A percentile compares a stretch with the other conserved stretches of the same genome.
These are phyloP conservation scores for Phytophthora sojae DNA, from an alignment of 352 stramenopile genomes.

Conservation along the genomic window DNA sequence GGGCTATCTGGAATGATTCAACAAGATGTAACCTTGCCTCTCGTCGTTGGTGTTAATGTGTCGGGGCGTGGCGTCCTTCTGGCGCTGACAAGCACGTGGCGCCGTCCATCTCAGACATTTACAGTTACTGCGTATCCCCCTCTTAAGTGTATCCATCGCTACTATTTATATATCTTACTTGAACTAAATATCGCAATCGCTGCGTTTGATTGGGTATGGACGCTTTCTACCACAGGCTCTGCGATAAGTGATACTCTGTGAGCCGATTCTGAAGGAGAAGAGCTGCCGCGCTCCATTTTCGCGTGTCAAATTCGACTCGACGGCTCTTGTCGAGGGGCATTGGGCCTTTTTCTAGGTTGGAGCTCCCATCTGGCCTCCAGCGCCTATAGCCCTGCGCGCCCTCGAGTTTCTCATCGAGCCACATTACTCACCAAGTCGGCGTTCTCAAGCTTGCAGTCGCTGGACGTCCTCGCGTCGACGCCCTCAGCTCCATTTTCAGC, in stretches of 20 bases:
- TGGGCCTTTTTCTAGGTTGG: no score
- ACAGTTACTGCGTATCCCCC: not conserved
- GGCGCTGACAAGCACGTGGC: not conserved
- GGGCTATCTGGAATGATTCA: slow-evolving; percentile 4
- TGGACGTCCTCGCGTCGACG: not conserved
- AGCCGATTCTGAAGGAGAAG: not conserved
- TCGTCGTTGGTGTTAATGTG: not conserved
- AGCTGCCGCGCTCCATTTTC: not conserved
- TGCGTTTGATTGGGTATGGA: not conserved
- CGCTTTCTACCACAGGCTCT: not conserved
- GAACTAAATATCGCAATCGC: no score
- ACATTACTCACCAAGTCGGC: not conserved
- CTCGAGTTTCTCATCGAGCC: not conserved
- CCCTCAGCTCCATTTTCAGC: slow-evolving; percentile 18
- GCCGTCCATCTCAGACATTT: not conserved
- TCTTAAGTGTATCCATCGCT: not conserved
- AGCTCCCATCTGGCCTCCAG: not conserved
- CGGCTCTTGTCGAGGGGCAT: not conserved
- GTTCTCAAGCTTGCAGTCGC: not conserved
- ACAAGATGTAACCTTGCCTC: slow-evolving; percentile 12
- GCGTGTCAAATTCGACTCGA: not conserved
- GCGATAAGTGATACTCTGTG: not conserved
- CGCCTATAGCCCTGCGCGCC: no score
- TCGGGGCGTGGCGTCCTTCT: not conserved
- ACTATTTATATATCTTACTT: not conserved